phyloP scores from a whole-genome alignment of 208 protist species.

The Endotrypanum monterogeii region DNA sequence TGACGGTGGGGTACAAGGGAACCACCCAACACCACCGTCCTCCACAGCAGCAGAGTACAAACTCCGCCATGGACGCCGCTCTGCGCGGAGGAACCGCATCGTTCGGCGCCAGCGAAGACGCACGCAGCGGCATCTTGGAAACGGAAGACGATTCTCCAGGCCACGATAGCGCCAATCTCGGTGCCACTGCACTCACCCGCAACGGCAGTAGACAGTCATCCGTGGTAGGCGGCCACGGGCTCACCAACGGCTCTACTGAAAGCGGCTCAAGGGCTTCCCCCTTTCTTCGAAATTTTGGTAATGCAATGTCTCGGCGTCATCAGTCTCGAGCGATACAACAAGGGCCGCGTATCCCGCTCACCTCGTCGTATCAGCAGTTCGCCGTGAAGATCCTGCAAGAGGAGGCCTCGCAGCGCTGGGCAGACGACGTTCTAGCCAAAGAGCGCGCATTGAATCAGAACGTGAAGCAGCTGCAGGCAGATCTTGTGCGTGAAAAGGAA shows the following conservation, averaged over 20 bases:
- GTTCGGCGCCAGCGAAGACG: not conserved
- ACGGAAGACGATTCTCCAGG: slow-evolving; percentile 11
- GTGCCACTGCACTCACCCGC: slow-evolving; percentile 15
- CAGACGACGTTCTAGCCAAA: slow-evolving; percentile 83
- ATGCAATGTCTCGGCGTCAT: slow-evolving; percentile 59
- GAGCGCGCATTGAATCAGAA: slow-evolving; percentile 92
- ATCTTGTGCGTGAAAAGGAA: slow-evolving; percentile 73
- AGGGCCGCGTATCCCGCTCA: slow-evolving; percentile 65
- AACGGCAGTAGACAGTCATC: slow-evolving; percentile 27
- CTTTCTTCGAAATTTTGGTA: slow-evolving; percentile 62
- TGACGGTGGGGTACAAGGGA: slow-evolving; percentile 75
- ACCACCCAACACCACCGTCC: slow-evolving; percentile 27
- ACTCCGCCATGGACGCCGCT: not conserved
- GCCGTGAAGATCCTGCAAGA: slow-evolving; percentile 86
- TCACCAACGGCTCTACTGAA: slow-evolving; percentile 10
- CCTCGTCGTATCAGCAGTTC: slow-evolving; percentile 73
- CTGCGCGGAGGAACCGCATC: not conserved
- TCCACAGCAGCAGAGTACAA: slow-evolving; percentile 13
- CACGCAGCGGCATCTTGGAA: not conserved
- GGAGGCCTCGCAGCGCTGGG: slow-evolving; percentile 86
- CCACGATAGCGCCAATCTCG: slow-evolving; percentile 6
- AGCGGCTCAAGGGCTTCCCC: slow-evolving; percentile 24
- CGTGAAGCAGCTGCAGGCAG: slow-evolving; percentile 91
- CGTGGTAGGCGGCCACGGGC: slow-evolving; percentile 1
- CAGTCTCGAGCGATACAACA: slow-evolving; percentile 22